Conservation (phyloP, 495 filamentous ascomycete genomes). For the Terfezia claveryi region DNA sequence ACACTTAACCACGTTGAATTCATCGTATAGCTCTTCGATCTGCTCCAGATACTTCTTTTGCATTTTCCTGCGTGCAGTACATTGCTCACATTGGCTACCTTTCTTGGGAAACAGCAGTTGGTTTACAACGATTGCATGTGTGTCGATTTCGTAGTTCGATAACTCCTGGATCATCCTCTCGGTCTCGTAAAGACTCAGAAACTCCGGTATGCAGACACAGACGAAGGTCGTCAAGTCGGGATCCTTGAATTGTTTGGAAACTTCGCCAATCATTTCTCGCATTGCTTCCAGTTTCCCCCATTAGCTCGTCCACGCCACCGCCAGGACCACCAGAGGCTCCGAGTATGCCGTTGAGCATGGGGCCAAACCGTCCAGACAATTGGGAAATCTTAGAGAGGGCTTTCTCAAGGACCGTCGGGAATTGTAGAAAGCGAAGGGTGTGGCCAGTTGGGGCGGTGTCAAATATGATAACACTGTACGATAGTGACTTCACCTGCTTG, state of each 20-base stretch:
- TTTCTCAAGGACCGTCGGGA: slow-evolving; percentile 95
- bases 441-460: slow-evolving; percentile 98
- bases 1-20: slow-evolving; percentile 98
- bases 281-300: slow-evolving; percentile 85
- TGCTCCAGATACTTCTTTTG: slow-evolving; percentile 99
- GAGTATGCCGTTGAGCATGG: slow-evolving; percentile 82
- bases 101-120: slow-evolving; percentile 85
- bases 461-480: slow-evolving; percentile 97
- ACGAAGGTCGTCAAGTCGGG: slow-evolving; percentile 91
- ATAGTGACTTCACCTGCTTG: slow-evolving; percentile 98
- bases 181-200: slow-evolving; percentile 91
- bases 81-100: slow-evolving; percentile 78
- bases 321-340: slow-evolving; percentile 56
- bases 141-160: slow-evolving; percentile 81
- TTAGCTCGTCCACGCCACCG: slow-evolving; percentile 70
- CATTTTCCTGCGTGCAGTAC: slow-evolving; percentile 87
- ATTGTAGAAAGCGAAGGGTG: slow-evolving; percentile 96
- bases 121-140: slow-evolving; percentile 93
- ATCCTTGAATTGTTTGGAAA: slow-evolving; percentile 96
- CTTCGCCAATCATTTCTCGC: slow-evolving; percentile 78
- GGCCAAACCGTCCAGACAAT: slow-evolving; percentile 80
- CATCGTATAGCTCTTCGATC: slow-evolving; percentile 95
- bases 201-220: slow-evolving; percentile 96
- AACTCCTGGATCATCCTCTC: slow-evolving; percentile 99
- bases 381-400: slow-evolving; percentile 90